Percentiles rank a stretch among this genome's conserved stretches.
These are phyloP conservation scores for Colletotrichum limetticola DNA, from an alignment of 2,329 filamentous ascomycete species.

Conservation along the genomic window DNA sequence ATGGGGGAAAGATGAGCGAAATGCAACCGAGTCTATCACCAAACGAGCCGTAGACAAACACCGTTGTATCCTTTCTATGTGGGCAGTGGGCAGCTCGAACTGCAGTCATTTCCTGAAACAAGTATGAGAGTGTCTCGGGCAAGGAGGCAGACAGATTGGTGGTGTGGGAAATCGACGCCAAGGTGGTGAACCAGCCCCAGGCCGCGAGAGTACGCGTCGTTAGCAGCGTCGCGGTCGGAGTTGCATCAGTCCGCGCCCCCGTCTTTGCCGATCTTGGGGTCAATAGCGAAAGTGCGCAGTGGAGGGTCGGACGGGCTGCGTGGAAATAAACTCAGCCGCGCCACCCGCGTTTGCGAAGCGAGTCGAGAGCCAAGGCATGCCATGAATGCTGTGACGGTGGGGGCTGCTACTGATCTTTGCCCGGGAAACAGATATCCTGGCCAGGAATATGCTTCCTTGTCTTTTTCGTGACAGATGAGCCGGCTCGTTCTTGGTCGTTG, in stretches of 20 bases:
- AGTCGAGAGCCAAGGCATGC: not conserved
- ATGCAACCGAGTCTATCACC: conserved; percentile 24
- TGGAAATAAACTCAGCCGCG: conserved; percentile 23
- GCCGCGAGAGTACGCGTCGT: conserved; percentile 1
- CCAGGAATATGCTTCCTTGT: not conserved
- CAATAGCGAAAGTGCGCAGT: not conserved
- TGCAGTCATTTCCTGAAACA: conserved; percentile 7
- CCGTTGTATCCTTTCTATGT: conserved; percentile 18
- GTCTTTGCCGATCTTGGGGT: conserved; percentile 20
- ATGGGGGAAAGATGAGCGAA: conserved; percentile 8
- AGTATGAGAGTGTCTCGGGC: not conserved
- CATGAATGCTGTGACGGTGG: not conserved
- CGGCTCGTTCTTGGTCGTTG: not conserved
- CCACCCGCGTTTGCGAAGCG: conserved; percentile 23
- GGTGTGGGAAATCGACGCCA: not conserved
- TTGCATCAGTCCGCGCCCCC: not conserved
- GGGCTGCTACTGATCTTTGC: not conserved
- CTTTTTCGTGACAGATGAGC: not conserved
- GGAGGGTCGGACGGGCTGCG: conserved; percentile 30
- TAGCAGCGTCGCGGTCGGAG: not conserved
- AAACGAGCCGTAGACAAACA: conserved; percentile 12
- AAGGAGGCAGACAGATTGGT: not conserved
- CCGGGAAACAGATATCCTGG: not conserved
- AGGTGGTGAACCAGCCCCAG: not conserved
- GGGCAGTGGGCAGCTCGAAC: not conserved